Percentiles rank a stretch among this genome's conserved stretches.
These are phyloP conservation scores for Sporothrix dimorphospora DNA, from an alignment of 2,329 filamentous ascomycete species.

Conservation along the genomic window DNA sequence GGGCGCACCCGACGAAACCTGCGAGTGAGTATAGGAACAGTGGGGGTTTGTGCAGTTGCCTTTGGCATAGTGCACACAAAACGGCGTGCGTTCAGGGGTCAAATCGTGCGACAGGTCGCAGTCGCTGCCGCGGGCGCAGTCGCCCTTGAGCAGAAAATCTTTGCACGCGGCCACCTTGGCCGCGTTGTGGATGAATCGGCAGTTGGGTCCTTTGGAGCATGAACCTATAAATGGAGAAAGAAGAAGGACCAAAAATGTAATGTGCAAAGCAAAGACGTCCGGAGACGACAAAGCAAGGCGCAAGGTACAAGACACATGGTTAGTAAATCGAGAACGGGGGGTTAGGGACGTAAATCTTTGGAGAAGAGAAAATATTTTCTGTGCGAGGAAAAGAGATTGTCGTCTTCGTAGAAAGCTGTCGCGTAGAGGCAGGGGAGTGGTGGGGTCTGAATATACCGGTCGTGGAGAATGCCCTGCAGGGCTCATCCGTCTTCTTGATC, in stretches of 20 bases:
- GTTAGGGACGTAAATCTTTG: background rate
- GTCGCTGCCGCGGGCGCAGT: constrained; percentile 73
- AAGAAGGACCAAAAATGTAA: background rate
- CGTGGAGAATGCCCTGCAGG: constrained; percentile 72
- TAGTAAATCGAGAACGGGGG: constrained; percentile 15
- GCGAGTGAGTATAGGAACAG: constrained; percentile 86
- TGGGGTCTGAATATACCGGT: constrained; percentile 61
- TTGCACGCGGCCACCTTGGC: constrained; percentile 90
- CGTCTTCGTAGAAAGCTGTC: background rate
- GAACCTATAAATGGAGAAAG: constrained; percentile 62
- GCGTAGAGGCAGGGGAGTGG: constrained; percentile 32
- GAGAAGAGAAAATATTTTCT: background rate
- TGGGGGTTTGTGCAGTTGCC: constrained; percentile 85
- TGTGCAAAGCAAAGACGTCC: constrained; percentile 2
- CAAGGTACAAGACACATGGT: constrained; percentile 21
- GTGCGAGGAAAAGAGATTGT: background rate
- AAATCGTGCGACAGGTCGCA: constrained; percentile 93
- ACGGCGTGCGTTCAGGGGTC: constrained; percentile 79
- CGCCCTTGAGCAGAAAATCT: constrained; percentile 77
- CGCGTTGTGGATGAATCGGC: constrained; percentile 81
- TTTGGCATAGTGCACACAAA: constrained; percentile 86
- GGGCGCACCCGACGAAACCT: constrained; percentile 72
- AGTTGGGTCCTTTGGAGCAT: constrained; percentile 79
- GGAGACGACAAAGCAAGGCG: background rate
- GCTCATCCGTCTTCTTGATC: constrained; percentile 70